Conservation (phyloP, 345 rosid genomes). For the Noccaea caerulescens region DNA sequence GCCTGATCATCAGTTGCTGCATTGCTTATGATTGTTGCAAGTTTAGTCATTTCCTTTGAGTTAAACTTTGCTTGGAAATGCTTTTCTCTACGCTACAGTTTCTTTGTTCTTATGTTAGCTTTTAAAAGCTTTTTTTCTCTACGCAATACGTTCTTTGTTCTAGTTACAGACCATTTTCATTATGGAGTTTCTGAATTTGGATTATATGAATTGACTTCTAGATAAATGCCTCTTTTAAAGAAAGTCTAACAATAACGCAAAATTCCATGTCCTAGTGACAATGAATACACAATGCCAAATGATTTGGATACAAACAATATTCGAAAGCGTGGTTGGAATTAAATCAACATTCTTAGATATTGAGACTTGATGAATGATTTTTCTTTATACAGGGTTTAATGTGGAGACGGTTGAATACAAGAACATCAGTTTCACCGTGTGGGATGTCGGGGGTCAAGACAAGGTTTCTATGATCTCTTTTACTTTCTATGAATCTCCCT, state of each 20-base stretch:
- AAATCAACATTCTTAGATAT: background rate
- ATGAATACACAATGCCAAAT: background rate
- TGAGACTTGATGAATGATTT: constrained; percentile 15
- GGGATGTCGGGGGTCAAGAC: constrained; percentile 97
- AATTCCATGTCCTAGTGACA: background rate
- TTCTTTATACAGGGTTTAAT: constrained; percentile 63
- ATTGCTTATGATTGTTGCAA: background rate
- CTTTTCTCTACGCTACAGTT: background rate
- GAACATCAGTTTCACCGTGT: constrained; percentile 91
- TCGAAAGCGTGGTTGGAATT: background rate
- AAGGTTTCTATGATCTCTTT: constrained; percentile 53
- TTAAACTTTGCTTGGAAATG: background rate
- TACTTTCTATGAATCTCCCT: constrained; percentile 12
- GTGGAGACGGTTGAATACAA: constrained; percentile 91
- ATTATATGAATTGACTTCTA: background rate
- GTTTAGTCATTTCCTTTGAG: constrained; percentile 16
- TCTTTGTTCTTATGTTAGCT: background rate
- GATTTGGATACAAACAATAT: constrained; percentile 6
- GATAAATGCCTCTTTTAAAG: background rate
- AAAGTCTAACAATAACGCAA: background rate
- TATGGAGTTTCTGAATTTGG: constrained; percentile 19
- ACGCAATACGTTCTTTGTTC: background rate
- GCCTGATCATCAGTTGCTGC: constrained; percentile 8
- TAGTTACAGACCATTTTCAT: background rate
- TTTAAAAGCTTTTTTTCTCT: too few species aligned